Conservation (phyloP, 2,329 filamentous ascomycete species). For the Beauveria varroae region DNA sequence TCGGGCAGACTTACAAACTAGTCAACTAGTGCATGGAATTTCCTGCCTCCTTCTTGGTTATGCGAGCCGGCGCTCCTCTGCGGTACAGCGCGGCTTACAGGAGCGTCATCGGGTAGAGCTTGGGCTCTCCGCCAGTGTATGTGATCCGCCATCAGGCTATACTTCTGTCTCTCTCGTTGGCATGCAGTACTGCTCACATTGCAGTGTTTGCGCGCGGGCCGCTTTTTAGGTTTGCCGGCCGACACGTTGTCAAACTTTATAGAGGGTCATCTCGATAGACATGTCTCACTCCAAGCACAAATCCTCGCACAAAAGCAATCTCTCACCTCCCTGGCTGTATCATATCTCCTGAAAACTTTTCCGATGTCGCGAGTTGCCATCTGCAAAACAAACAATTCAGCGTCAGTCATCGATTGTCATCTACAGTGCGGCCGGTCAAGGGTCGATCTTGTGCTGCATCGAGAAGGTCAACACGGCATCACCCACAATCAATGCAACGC, state of each 20-base stretch:
- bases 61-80: neutral
- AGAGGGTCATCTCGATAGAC: neutral
- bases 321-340: neutral
- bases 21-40: neutral
- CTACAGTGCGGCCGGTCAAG: neutral
- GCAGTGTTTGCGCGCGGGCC: neutral
- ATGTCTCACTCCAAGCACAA: neutral
- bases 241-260: neutral
- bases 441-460: constrained; percentile 3
- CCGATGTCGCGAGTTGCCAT: neutral
- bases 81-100: neutral
- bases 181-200: neutral
- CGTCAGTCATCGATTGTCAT: neutral
- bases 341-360: neutral
- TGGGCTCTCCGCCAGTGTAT: neutral
- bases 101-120: neutral
- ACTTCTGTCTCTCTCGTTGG: too few relatives aligned
- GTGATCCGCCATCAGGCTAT: too few relatives aligned
- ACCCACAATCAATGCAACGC: neutral
- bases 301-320: neutral
- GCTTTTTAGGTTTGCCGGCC: neutral
- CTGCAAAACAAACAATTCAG: neutral
- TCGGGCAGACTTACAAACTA: neutral
- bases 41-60: too few relatives aligned
- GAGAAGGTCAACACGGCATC: constrained; percentile 1